Evolutionary conservation across 139 green algal species (phyloP).

Genomic region (Chlorella sp.): DNA sequence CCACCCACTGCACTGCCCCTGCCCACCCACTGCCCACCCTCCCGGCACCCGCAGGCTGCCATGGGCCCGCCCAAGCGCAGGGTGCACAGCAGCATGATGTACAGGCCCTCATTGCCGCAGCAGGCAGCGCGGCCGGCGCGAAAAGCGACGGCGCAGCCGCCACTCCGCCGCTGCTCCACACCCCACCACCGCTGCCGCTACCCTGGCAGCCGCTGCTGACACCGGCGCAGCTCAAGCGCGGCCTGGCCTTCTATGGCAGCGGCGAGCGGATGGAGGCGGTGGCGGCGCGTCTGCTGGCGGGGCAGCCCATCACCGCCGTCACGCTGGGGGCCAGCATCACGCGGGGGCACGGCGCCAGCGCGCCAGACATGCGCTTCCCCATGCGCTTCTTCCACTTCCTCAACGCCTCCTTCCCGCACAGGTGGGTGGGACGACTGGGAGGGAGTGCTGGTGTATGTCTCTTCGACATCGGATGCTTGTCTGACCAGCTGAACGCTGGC

Average conservation of each 20-base stretch:
- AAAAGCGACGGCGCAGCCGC: no score
- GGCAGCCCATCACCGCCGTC: background rate
- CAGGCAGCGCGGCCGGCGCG: no score
- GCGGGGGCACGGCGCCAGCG: background rate
- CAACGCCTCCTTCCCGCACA: slow-evolving; percentile 18
- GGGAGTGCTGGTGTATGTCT: background rate
- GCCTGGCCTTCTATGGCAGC: slow-evolving; percentile 1
- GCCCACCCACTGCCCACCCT: no score
- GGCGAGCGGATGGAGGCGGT: background rate
- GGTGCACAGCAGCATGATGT: no score
- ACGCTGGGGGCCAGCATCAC: slow-evolving; percentile 3
- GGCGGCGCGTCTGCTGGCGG: slow-evolving; percentile 10
- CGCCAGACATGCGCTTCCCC: background rate
- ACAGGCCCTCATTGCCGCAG: no score
- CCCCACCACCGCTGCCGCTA: background rate
- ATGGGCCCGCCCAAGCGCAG: no score
- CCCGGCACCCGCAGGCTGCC: no score
- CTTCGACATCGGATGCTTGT: background rate
- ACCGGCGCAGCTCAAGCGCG: background rate
- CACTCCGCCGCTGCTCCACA: background rate
- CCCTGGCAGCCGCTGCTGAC: slow-evolving; percentile 9
- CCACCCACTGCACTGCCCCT: no score
- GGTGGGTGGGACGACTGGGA: background rate
- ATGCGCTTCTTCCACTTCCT: slow-evolving; percentile 2
- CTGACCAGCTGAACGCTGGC: no score